Conservation (phyloP, 2,329 filamentous ascomycete species). For the Penicillium sp. region DNA sequence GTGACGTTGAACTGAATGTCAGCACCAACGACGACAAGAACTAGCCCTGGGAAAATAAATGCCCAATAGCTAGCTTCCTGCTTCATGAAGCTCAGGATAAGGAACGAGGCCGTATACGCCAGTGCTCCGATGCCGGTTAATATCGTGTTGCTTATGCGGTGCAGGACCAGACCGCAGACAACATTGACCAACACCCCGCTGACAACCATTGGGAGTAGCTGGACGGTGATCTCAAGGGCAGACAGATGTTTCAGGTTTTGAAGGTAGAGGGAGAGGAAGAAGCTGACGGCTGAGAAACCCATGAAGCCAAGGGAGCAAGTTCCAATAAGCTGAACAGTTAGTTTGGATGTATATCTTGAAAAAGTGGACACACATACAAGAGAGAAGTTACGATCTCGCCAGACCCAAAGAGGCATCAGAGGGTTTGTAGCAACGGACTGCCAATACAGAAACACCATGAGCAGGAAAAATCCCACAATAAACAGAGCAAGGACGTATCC, state of each 20-base stretch:
- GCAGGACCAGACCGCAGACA: slow-evolving; percentile 60
- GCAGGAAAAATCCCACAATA: slow-evolving; percentile 56
- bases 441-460: slow-evolving; percentile 61
- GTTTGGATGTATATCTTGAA: not conserved
- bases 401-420: slow-evolving; percentile 55
- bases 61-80: slow-evolving; percentile 61
- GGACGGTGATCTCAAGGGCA: slow-evolving; percentile 60
- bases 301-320: slow-evolving; percentile 61
- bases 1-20: slow-evolving; percentile 70
- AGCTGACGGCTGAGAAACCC: slow-evolving; percentile 59
- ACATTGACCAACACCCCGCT: slow-evolving; percentile 63
- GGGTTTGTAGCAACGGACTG: slow-evolving; percentile 54
- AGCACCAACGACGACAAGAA: slow-evolving; percentile 62
- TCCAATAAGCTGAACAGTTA: slow-evolving; percentile 49
- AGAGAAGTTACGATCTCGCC: slow-evolving; percentile 63
- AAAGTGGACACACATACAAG: slow-evolving; percentile 45
- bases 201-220: slow-evolving; percentile 64
- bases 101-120: slow-evolving; percentile 44
- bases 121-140: slow-evolving; percentile 56
- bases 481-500: slow-evolving; percentile 62
- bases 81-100: slow-evolving; percentile 58
- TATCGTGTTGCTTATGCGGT: slow-evolving; percentile 62
- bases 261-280: slow-evolving; percentile 66
- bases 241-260: slow-evolving; percentile 55
- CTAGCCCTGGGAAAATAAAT: slow-evolving; percentile 60